Evolutionary conservation across 225 moss, liverwort and hornwort species (phyloP).

Genomic region (Anthoceros angustus): DNA sequence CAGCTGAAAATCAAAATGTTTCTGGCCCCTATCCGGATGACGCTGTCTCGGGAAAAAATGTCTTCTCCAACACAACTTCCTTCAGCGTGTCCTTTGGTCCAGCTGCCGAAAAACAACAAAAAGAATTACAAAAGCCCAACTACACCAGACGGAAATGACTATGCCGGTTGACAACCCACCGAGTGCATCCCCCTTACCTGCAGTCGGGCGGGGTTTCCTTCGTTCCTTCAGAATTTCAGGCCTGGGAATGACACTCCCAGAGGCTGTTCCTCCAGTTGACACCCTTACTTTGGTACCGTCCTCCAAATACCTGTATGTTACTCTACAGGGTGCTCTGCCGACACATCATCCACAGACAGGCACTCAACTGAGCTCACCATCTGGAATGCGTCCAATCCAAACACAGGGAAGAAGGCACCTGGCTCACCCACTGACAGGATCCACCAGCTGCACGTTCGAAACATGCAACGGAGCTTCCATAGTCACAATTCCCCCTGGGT

Average conservation of each 20-base stretch:
- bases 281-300: conserved; percentile 88
- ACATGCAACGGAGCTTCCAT: conserved; percentile 94
- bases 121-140: too few species aligned
- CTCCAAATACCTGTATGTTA: conserved; percentile 70
- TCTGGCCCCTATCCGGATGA: too few species aligned
- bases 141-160: too few species aligned
- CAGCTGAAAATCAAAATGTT: too few species aligned
- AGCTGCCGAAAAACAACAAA: too few species aligned
- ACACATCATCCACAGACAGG: not conserved
- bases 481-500: conserved; percentile 80
- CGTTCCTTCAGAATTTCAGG: conserved; percentile 72
- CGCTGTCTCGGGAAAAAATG: too few species aligned
- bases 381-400: not conserved
- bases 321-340: conserved; percentile 67
- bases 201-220: conserved; percentile 45
- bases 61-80: too few species aligned
- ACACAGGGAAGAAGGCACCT: not conserved
- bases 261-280: conserved; percentile 77
- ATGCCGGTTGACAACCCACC: not conserved
- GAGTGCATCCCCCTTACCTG: conserved; percentile 15
- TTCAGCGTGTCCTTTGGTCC: too few species aligned
- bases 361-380: not conserved
- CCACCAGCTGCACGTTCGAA: conserved; percentile 74
- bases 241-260: conserved; percentile 73
- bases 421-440: conserved; percentile 72